A percentile compares a stretch with the other conserved stretches of the same genome.
Evolutionary conservation across 495 filamentous ascomycete species (phyloP).

Genomic region (Tuber microsphaerosporum): DNA sequence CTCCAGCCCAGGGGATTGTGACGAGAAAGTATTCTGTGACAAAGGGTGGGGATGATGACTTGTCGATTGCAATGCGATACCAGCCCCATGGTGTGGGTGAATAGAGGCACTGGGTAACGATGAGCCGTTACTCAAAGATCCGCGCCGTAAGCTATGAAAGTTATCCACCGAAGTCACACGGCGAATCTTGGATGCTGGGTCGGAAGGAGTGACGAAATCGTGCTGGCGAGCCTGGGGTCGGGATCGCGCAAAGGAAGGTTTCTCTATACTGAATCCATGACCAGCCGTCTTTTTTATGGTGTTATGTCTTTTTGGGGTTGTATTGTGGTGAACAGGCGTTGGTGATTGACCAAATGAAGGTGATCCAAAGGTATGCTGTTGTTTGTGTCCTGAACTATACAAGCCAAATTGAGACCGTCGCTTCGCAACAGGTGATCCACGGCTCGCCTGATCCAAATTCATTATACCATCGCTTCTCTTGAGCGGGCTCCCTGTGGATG

Average conservation of each 20-base stretch:
- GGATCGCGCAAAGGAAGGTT: constrained; percentile 41
- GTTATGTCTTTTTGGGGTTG: constrained; percentile 25
- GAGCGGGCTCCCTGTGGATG: constrained; percentile 57
- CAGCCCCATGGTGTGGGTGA: constrained; percentile 46
- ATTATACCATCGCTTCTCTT: constrained; percentile 88
- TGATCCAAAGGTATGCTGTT: constrained; percentile 25
- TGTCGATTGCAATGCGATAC: constrained; percentile 15
- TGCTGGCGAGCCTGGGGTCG: constrained; percentile 43
- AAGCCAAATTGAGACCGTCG: constrained; percentile 38
- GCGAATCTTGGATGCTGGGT: constrained; percentile 48
- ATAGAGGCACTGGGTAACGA: constrained; percentile 53
- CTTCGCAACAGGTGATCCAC: constrained; percentile 67
- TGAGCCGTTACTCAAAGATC: constrained; percentile 45
- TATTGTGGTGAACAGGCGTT: constrained; percentile 18
- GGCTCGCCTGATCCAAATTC: constrained; percentile 62
- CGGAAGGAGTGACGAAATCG: constrained; percentile 50
- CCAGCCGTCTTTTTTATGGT: constrained; percentile 27
- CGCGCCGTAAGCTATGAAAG: constrained; percentile 41
- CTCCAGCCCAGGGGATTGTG: constrained; percentile 50
- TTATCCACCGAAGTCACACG: constrained; percentile 72
- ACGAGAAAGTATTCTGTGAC: constrained; percentile 68
- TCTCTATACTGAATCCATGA: constrained; percentile 28
- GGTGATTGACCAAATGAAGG: constrained; percentile 26
- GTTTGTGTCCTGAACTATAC: constrained; percentile 48
- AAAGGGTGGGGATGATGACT: constrained; percentile 68